A percentile compares a stretch with the other conserved stretches of the same genome.
These are phyloP conservation scores for Ceratocystis eucalypticola DNA, from an alignment of 2,329 filamentous ascomycete species.

Conservation along the genomic window DNA sequence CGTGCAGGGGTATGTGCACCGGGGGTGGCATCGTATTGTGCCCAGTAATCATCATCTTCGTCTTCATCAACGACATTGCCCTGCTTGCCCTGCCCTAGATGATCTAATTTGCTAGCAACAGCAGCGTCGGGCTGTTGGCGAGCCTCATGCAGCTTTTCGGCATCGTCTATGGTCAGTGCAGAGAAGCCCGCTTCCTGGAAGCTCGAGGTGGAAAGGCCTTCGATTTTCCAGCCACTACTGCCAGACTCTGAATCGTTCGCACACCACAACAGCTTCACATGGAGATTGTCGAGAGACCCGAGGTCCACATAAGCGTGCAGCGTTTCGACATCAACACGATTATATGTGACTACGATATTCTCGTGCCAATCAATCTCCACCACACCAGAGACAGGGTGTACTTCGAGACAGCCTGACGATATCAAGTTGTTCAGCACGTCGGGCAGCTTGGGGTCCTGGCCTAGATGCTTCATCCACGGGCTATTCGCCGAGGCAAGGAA, in stretches of 20 bases:
- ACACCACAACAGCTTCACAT: conserved; percentile 57
- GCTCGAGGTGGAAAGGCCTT: conserved; percentile 33
- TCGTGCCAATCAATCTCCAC: conserved; percentile 59
- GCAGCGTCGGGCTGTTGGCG: neutral
- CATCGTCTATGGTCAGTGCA: conserved; percentile 22
- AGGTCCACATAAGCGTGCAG: conserved; percentile 54
- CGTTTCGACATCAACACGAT: conserved; percentile 61
- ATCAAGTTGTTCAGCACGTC: conserved; percentile 50
- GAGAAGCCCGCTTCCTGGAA: conserved; percentile 26
- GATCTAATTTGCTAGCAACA: conserved; percentile 18
- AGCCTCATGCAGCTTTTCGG: conserved; percentile 7
- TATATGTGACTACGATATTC: conserved; percentile 44
- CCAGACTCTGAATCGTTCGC: conserved; percentile 48
- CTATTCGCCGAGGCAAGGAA: conserved; percentile 39
- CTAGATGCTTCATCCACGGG: conserved; percentile 28
- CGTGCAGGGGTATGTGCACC: conserved; percentile 47
- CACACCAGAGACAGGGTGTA: conserved; percentile 70
- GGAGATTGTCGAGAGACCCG: conserved; percentile 19
- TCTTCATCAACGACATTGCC: conserved; percentile 21
- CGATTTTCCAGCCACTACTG: conserved; percentile 55
- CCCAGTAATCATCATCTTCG: conserved; percentile 40
- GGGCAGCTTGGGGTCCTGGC: conserved; percentile 60
- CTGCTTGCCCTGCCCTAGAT: neutral
- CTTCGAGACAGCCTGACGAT: conserved; percentile 51
- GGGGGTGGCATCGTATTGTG: conserved; percentile 40